phyloP scores from a whole-genome alignment of 768 basidiomycete genomes.

The Termitomyces sp. region DNA sequence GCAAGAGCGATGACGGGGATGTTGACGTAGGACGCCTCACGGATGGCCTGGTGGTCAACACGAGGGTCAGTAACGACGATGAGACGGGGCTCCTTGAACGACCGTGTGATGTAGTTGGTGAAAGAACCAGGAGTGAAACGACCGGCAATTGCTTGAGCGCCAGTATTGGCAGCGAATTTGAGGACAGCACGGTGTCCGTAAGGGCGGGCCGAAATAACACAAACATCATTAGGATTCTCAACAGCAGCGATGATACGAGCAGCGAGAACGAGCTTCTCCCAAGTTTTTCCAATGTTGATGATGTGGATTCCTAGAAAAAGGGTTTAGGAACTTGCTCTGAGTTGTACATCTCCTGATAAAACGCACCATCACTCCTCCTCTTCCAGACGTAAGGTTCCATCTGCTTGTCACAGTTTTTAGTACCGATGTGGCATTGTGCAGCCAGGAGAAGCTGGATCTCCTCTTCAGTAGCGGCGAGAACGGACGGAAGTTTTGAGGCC shows the following conservation, averaged over 20 bases:
- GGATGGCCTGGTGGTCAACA: slow-evolving; percentile 99
- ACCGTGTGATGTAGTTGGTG: slow-evolving; percentile 99
- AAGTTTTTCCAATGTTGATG: slow-evolving; percentile 98
- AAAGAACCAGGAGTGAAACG: slow-evolving; percentile 99
- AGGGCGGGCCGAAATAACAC: slow-evolving; percentile 96
- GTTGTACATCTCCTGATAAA: neutral
- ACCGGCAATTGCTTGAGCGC: slow-evolving; percentile 97
- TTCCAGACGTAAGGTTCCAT: slow-evolving; percentile 99
- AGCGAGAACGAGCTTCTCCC: slow-evolving; percentile 98
- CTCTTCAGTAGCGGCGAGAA: slow-evolving; percentile 93
- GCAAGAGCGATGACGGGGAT: slow-evolving; percentile 99
- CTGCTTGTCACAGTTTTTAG: slow-evolving; percentile 99
- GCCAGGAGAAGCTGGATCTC: slow-evolving; percentile 94
- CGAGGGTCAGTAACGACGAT: slow-evolving; percentile 99
- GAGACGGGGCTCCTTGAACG: slow-evolving; percentile 99
- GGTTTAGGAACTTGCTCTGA: slow-evolving; percentile 5
- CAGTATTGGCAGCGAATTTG: slow-evolving; percentile 97
- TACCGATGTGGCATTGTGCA: slow-evolving; percentile 95
- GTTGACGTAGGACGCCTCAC: slow-evolving; percentile 99
- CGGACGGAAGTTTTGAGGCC: slow-evolving; percentile 91
- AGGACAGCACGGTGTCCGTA: slow-evolving; percentile 99
- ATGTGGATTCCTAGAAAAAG: slow-evolving; percentile 80
- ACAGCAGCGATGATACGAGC: slow-evolving; percentile 96
- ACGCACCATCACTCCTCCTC: slow-evolving; percentile 89
- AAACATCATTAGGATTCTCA: slow-evolving; percentile 97